These are phyloP conservation scores for Puccinia coronata DNA, from an alignment of 1,284 basidiomycete genomes.

Conservation along the genomic window DNA sequence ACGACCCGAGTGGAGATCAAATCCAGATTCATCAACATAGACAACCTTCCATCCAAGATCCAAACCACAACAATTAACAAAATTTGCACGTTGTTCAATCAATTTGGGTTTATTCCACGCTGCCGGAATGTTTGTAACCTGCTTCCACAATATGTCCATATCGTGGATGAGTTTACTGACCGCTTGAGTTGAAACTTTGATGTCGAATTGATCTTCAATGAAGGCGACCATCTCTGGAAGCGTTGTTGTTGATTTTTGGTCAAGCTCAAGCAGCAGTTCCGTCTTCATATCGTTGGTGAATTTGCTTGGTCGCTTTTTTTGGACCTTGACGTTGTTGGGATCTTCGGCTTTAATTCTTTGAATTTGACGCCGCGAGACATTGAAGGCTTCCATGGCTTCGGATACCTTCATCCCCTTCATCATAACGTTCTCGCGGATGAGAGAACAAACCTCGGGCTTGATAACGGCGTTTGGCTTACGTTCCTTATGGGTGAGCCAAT, in stretches of 20 bases:
- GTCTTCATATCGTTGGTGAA: too few relatives aligned
- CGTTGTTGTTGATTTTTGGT: too few relatives aligned
- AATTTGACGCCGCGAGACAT: not conserved
- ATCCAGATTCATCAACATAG: constrained; percentile 7
- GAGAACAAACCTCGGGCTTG: not conserved
- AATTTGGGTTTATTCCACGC: constrained; percentile 2
- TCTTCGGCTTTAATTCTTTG: not conserved
- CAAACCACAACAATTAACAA: constrained; percentile 1
- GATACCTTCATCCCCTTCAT: not conserved
- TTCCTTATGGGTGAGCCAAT: not conserved
- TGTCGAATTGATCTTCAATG: not conserved
- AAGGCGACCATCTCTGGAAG: too few relatives aligned
- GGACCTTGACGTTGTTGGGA: not conserved
- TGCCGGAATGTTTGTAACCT: constrained; percentile 9
- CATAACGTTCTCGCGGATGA: not conserved
- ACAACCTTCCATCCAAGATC: not conserved
- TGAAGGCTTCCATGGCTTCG: not conserved
- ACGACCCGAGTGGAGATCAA: not conserved
- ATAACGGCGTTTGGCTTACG: not conserved
- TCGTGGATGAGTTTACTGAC: constrained; percentile 10
- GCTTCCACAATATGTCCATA: constrained; percentile 18
- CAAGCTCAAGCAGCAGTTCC: too few relatives aligned
- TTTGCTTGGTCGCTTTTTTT: not conserved
- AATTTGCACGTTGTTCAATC: not conserved
- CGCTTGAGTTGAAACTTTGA: not conserved